Evolutionary conservation across 75 land plant species (phyloP).

Genomic region (Pinus albicaulis): DNA sequence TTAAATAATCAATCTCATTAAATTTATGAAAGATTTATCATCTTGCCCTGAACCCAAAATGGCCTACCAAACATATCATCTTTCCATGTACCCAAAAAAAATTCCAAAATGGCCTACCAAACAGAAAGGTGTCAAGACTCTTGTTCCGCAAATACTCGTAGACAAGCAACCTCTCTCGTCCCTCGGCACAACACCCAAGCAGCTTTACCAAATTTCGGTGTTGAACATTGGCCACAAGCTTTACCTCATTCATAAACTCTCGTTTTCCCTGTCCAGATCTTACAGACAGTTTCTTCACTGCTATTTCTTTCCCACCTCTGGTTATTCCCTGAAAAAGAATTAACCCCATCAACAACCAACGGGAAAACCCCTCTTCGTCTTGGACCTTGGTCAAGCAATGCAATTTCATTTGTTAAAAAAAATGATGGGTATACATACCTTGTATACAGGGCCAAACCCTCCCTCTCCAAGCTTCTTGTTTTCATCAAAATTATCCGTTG

Average conservation of each 20-base stretch:
- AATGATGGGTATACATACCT: not conserved
- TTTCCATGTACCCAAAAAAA: too few species aligned
- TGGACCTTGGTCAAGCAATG: not conserved
- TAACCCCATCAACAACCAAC: not conserved
- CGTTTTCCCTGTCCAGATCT: conserved; percentile 23
- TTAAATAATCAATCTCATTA: too few species aligned
- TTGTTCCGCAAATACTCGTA: conserved; percentile 25
- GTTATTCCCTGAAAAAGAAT: conserved; percentile 15
- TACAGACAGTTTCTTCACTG: conserved; percentile 24
- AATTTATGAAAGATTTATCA: too few species aligned
- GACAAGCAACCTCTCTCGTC: conserved; percentile 15
- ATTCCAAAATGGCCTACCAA: too few species aligned
- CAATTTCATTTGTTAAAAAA: not conserved
- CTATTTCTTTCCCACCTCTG: conserved; percentile 15
- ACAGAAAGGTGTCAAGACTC: conserved; percentile 14
- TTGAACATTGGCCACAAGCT: conserved; percentile 10
- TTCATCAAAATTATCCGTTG: conserved; percentile 11
- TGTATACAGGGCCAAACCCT: conserved; percentile 24
- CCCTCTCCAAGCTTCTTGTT: conserved; percentile 24
- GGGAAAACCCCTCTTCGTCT: not conserved
- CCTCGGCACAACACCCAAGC: conserved; percentile 15
- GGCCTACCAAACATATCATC: too few species aligned
- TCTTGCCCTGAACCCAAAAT: not conserved
- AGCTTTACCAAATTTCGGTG: conserved; percentile 14
- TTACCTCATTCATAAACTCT: conserved; percentile 37